Evolutionary conservation across 257 asterid species (phyloP), one percentile per base, ranked within the genome.

Genomic region (Fraxinus excelsior): DNA sequence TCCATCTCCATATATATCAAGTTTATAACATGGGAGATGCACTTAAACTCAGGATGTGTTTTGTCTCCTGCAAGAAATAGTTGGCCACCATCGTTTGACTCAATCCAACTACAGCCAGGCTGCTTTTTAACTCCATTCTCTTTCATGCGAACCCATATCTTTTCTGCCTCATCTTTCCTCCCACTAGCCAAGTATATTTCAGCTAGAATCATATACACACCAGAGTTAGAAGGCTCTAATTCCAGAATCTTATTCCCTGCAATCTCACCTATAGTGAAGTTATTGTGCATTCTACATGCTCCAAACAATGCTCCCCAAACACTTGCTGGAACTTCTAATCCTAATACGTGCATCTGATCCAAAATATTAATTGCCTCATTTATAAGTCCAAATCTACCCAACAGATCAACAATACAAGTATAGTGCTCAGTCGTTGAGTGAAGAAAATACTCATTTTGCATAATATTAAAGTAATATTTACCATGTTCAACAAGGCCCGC

Each of bases 81-180:
- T 11, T 86, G 82, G 21, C 93, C 89, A 44, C 80, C 85, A 65
- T 60, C 31, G 56, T 83, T 80, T 23, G 80, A 87, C 82, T 90
- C 96, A 13, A 88, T 87, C 96, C 96, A 90, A 82, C 96, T 90
- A 77, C 93, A 88, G 5, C 93, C 93, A 18, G 93, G 96, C 67
- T 88, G 93, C 67, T 90, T 90, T 71, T 90, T 90, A 44, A 90
- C 90, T 19, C 91, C 91, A 13, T 77, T 81, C 70, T 85, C 83
- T 81, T 80, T 90, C 96, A 90, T 90, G 26, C 87, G 86, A 51
- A 16, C 65, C 93, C 93, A 82, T 79, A 72, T 82, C 3, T 71
- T 74, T 37, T 86, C 85, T 10, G 90, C 91, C 66, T 87, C 85
- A 56, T 84, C 85, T 79, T 82, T 90, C 84, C 73, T 88, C 66